Conservation (phyloP, 2,329 filamentous ascomycete genomes). For the Alternaria ethzedia region DNA sequence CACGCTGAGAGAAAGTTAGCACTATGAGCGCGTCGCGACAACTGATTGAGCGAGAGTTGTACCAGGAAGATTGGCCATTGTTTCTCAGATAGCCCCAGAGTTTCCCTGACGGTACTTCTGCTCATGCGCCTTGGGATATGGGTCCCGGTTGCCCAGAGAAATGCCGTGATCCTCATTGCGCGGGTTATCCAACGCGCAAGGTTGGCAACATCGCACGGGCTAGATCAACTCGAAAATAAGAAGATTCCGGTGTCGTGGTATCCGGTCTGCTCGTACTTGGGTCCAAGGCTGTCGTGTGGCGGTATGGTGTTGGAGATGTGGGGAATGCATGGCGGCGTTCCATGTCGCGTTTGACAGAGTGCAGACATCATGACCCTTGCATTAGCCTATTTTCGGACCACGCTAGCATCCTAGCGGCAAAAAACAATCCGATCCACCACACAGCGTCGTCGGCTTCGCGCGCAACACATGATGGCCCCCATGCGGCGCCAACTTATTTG, state of each 20-base stretch:
- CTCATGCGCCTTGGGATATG: neutral
- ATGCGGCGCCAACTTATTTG: neutral
- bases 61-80: slow-evolving; percentile 11
- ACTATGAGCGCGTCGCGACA: neutral
- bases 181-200: neutral
- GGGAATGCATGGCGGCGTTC: neutral
- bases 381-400: neutral
- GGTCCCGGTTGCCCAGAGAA: neutral
- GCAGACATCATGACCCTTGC: neutral
- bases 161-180: slow-evolving; percentile 6
- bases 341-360: neutral
- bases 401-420: neutral
- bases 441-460: neutral
- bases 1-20: slow-evolving; percentile 1
- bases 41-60: neutral
- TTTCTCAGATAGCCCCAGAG: slow-evolving; percentile 2
- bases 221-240: neutral
- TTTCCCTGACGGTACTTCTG: neutral
- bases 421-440: neutral
- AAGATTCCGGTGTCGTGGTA: neutral
- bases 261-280: neutral
- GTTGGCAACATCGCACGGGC: neutral
- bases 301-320: neutral
- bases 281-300: neutral
- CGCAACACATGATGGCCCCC: neutral